Conservation (phyloP, 495 filamentous ascomycete species). For the Filosporella fistucella region DNA sequence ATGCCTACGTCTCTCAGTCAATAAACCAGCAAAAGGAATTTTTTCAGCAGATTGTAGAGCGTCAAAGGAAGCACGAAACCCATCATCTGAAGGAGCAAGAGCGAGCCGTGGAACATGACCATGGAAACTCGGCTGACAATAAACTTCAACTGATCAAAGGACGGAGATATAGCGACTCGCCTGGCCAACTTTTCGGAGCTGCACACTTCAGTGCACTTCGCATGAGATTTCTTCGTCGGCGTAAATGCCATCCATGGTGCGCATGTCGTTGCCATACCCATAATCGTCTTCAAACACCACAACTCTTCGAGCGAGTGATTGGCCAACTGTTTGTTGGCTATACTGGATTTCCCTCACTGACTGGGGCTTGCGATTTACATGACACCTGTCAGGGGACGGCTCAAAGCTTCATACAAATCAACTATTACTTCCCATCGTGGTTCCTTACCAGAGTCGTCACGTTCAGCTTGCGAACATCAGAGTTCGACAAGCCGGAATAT, state of each 20-base stretch:
- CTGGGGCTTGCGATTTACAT: not conserved
- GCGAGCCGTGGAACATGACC: not conserved
- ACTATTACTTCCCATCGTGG: not conserved
- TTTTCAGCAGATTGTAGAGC: not conserved
- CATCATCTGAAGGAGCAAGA: not conserved
- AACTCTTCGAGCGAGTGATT: not conserved
- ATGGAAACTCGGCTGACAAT: not conserved
- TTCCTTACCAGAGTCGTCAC: not conserved
- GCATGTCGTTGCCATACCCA: not conserved
- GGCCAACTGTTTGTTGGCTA: not conserved
- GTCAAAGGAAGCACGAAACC: not conserved
- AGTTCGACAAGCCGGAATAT: not conserved
- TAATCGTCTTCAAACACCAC: not conserved
- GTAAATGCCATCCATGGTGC: not conserved
- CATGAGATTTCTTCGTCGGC: not conserved
- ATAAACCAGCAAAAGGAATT: not conserved
- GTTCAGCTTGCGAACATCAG: not conserved
- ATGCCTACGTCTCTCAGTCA: not conserved
- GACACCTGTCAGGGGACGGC: not conserved
- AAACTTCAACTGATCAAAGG: not conserved
- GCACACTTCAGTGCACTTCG: not conserved
- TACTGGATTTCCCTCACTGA: not conserved
- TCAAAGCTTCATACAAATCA: not conserved
- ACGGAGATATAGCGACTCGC: not conserved
- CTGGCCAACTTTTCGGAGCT: not conserved